Base-by-base conservation (phyloP, 2,329 filamentous ascomycete genomes). In the Penicillium freii region DNA sequence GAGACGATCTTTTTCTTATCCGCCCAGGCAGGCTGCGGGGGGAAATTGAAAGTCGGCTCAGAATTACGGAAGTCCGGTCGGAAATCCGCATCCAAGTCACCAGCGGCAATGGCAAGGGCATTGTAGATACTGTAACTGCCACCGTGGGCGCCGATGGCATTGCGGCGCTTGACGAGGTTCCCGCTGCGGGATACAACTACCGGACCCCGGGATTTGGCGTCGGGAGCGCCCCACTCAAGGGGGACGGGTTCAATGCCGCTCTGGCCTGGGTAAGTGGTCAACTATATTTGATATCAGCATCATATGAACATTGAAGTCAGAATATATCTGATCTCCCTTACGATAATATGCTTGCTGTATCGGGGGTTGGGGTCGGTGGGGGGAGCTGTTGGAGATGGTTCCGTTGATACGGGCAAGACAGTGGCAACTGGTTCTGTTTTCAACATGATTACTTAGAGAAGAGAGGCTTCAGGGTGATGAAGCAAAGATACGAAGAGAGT, bases 101-200 rank as follows among this genome's bases (percentile, higher is more conserved):
- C 92, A 72, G 91, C 94, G 23, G 93, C 93, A 63, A 97, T 87
- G 13, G 93, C 93, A 29, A 97, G 83, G 23, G 93, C 93, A 71
- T 96, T 92, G 78, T 97, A 97, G 63, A 97, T 93, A 60, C 91
- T 92, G 74, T 99, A 97, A 5, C 92, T 97, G 56, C 94, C 93
- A 62, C 94, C 93, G 65, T 90, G 87, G 57, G 85, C 87, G 67
- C 85, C 85, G 70, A 88, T 85, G 45, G 85, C 84, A 80, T 71
- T 76, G 50, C 69, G 63, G 48, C 70, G 70, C 63, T 75, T 71
- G n/a, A 72, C 42, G 38, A 67, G 52, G 25, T 69, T 68, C 9
- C 65, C 66, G 36, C 68, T 72, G 23, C 68, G 65, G 15, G 64
- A 94, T 43, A 96, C 93, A 51, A 96, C 88, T 49, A 97, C 90